Evolutionary conservation across 2,329 filamentous ascomycete genomes (phyloP).

Genomic region (Ceratocystiopsis sp.): DNA sequence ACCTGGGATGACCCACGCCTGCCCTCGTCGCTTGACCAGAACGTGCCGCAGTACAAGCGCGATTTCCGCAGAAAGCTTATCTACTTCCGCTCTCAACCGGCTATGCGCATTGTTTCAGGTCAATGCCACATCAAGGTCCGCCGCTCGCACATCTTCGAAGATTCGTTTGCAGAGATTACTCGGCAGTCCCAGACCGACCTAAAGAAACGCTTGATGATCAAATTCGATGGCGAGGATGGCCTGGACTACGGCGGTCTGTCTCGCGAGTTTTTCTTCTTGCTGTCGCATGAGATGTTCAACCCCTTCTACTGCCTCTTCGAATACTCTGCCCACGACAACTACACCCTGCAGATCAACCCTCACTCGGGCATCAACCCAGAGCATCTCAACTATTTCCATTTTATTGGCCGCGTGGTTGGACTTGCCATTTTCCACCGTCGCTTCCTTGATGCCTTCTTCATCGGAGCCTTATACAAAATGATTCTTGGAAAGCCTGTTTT

Average conservation of each 20-base stretch:
- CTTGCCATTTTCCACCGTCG: slow-evolving; percentile 94
- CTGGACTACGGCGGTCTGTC: slow-evolving; percentile 96
- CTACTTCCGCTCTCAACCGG: slow-evolving; percentile 96
- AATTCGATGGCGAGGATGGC: slow-evolving; percentile 97
- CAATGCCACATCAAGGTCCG: slow-evolving; percentile 98
- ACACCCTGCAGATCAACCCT: slow-evolving; percentile 98
- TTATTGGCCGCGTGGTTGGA: slow-evolving; percentile 93
- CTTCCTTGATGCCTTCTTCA: slow-evolving; percentile 97
- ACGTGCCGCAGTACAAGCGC: slow-evolving; percentile 97
- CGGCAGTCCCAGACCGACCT: slow-evolving; percentile 86
- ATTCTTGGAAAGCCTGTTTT: slow-evolving; percentile 83
- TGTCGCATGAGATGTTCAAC: slow-evolving; percentile 99
- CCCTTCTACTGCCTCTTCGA: slow-evolving; percentile 99
- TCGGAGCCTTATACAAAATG: slow-evolving; percentile 99
- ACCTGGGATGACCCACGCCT: slow-evolving; percentile 96
- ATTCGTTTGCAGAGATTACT: slow-evolving; percentile 97
- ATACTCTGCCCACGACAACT: slow-evolving; percentile 99
- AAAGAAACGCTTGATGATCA: slow-evolving; percentile 98
- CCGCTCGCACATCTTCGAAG: slow-evolving; percentile 93
- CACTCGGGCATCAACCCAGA: slow-evolving; percentile 98
- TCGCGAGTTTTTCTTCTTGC: slow-evolving; percentile 96
- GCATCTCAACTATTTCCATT: slow-evolving; percentile 99
- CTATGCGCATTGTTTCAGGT: slow-evolving; percentile 83
- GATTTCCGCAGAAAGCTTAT: slow-evolving; percentile 97
- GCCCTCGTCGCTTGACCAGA: slow-evolving; percentile 91